Evolutionary conservation across 176 grass and related monocot species (phyloP), one percentile per base, ranked within the genome.

Genomic region (Carex parvula): DNA sequence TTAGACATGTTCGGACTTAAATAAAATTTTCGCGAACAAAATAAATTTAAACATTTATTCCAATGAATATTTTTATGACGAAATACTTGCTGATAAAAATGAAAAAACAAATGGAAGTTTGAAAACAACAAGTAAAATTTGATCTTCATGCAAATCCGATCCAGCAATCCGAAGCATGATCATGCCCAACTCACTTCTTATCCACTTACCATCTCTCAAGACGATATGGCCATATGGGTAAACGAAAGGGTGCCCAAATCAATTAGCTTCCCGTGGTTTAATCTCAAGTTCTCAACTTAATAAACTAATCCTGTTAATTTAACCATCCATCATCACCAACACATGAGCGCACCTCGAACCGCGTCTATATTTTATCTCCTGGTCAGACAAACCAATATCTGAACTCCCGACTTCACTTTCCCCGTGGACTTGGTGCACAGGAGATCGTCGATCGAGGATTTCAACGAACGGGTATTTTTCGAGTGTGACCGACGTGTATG

Each of bases 291-390:
- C 16, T 42, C 6, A 39, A 70, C 17, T n/a, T 41, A 44, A 70
- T 44, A 21, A 42, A 44, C 6, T 20, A 20, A 71, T 21, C 68
- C 37, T 44, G n/a, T 72, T 72, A 72, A 48, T 48, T 46, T 72
- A 71, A 71, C 12, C 29, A 67, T 46, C 17, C 8, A 44, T 44
- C 8, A 44, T 21, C 4, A 4, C 37, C 37, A 44, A 21, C 35
- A 44, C 68, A 8, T 44, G 39, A 42, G 18, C 37, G 17, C 68
- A 72, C 69, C 69, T 72, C n/a, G 69, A 44, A 72, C n/a, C 18
- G 69, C 69, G 37, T 72, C 41, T 48, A 48, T 48, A 72, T 72
- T 44, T 70, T 70, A 42, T 70, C 67, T 46, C 65, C 30, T 37
- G 32, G 65, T 72, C 69, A 22, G 41, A 1, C 16, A 59, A 6